Percentiles rank a stretch among this genome's conserved stretches.
phyloP scores from a whole-genome alignment of 768 basidiomycete genomes.

The Amanita muscaria region DNA sequence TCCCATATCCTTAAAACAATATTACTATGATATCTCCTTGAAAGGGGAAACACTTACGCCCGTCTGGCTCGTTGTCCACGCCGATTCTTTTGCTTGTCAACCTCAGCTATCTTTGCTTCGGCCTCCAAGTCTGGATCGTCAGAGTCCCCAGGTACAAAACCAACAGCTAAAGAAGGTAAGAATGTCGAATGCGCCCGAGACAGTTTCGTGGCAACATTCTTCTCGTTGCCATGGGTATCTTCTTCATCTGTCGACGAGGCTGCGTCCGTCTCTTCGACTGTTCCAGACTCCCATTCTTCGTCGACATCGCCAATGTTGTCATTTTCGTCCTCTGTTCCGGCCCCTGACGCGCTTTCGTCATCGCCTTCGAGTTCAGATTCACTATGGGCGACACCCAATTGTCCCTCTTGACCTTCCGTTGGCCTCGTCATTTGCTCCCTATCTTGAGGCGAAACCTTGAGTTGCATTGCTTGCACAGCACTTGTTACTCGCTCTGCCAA shows the following conservation, averaged over 20 bases:
- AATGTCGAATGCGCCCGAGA: constrained; percentile 36
- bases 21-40: neutral
- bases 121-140: constrained; percentile 71
- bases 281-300: constrained; percentile 29
- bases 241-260: constrained; percentile 17
- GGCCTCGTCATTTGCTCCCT: constrained; percentile 9
- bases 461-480: constrained; percentile 42
- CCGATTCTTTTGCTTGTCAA: constrained; percentile 65
- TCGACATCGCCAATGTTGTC: constrained; percentile 27
- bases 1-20: constrained; percentile 78
- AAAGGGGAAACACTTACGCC: constrained; percentile 57
- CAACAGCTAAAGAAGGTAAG: constrained; percentile 81
- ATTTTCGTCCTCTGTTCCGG: constrained; percentile 29
- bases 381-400: too few relatives aligned
- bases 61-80: constrained; percentile 90
- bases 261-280: constrained; percentile 29
- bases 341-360: too few relatives aligned
- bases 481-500: constrained; percentile 49
- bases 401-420: too few relatives aligned
- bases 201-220: neutral
- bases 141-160: constrained; percentile 74
- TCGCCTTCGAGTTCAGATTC: too few relatives aligned
- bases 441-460: constrained; percentile 24
- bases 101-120: constrained; percentile 45
- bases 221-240: constrained; percentile 8